phyloP scores from a whole-genome alignment of 305 asterid genomes.

The Fraxinus paxiana region DNA sequence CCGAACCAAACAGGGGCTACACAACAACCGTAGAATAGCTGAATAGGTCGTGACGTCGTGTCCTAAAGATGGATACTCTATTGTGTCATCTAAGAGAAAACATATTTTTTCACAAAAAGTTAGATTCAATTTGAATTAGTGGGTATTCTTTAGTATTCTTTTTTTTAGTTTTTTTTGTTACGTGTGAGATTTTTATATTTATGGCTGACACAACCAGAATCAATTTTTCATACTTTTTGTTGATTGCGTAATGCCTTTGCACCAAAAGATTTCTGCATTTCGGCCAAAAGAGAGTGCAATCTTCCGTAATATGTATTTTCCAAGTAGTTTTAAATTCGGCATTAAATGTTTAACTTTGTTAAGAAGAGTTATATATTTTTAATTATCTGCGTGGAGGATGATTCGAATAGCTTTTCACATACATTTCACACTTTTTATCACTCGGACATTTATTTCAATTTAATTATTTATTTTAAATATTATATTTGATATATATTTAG shows the following conservation, averaged over 20 bases:
- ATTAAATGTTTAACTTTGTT: neutral
- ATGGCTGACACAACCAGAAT: slow-evolving; percentile 15
- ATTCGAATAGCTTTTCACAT: neutral
- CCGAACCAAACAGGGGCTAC: neutral
- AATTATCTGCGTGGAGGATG: neutral
- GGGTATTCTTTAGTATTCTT: neutral
- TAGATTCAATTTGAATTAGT: neutral
- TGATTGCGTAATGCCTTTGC: slow-evolving; percentile 17
- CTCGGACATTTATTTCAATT: neutral
- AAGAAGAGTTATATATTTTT: neutral
- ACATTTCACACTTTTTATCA: neutral
- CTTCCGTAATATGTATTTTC: neutral
- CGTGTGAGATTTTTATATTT: slow-evolving; percentile 13
- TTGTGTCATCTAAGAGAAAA: neutral
- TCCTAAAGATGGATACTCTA: neutral
- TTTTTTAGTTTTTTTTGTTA: neutral
- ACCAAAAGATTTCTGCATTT: slow-evolving; percentile 4
- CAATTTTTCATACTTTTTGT: slow-evolving; percentile 5
- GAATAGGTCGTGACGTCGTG: neutral
- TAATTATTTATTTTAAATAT: no score
- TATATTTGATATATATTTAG: neutral
- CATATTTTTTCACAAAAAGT: neutral
- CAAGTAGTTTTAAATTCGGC: neutral
- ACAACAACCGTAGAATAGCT: neutral
- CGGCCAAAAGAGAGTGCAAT: neutral